Conservation (phyloP, 2,329 filamentous ascomycete genomes). For the Didymella exigua region DNA sequence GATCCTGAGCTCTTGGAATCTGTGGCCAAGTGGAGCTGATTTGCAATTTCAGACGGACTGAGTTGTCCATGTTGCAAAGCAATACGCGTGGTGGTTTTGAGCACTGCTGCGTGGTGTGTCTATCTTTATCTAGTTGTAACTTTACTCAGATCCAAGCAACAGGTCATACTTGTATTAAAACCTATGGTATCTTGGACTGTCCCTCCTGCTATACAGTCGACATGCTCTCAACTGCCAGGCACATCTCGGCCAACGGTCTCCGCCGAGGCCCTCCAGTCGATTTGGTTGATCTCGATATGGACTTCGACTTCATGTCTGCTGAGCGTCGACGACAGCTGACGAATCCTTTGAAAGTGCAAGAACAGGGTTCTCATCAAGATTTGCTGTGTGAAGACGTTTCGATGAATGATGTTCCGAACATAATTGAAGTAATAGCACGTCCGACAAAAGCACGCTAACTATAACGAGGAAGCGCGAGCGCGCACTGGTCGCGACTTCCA, state of each 20-base stretch:
- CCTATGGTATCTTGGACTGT: too few species aligned
- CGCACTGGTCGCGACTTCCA: slow-evolving; percentile 20
- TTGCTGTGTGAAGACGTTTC: not conserved
- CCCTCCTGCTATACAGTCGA: too few species aligned
- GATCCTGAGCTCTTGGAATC: not conserved
- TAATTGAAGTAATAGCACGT: not conserved
- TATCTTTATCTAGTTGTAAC: too few species aligned
- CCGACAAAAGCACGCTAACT: slow-evolving; percentile 20
- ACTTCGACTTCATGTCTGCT: slow-evolving; percentile 5
- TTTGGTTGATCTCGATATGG: slow-evolving; percentile 12
- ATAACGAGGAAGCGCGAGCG: slow-evolving; percentile 17
- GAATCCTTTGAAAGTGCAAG: not conserved
- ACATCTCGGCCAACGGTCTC: not conserved
- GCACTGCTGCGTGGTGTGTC: too few species aligned
- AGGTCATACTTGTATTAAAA: too few species aligned
- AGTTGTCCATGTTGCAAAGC: not conserved
- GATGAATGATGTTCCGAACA: slow-evolving; percentile 1
- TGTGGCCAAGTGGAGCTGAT: not conserved
- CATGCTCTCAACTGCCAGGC: too few species aligned
- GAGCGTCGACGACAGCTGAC: not conserved
- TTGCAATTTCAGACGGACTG: not conserved
- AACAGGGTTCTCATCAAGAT: not conserved
- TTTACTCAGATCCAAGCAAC: not conserved
- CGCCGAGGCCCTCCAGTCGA: not conserved
- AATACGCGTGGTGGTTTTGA: too few species aligned